phyloP scores from a whole-genome alignment of 2,329 filamentous ascomycete species.

The Phoma sp. region DNA sequence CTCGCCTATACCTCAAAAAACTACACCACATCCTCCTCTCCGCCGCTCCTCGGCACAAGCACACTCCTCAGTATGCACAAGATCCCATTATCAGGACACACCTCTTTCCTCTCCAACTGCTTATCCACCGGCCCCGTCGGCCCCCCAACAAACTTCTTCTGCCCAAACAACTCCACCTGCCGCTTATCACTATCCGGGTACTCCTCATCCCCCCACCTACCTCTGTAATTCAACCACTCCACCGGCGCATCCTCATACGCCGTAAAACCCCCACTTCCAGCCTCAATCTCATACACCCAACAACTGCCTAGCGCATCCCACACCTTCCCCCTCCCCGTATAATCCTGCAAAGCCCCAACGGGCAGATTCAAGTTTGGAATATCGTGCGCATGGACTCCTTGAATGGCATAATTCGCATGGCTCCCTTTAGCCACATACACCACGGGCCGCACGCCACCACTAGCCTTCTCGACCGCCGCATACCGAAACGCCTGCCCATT shows the following conservation, averaged over 20 bases:
- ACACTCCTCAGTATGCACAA: constrained; percentile 54
- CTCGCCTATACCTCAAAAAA: neutral
- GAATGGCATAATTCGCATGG: constrained; percentile 69
- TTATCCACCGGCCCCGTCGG: constrained; percentile 69
- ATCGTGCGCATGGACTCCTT: constrained; percentile 66
- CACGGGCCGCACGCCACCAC: constrained; percentile 62
- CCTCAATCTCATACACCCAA: constrained; percentile 63
- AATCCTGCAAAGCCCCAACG: constrained; percentile 57
- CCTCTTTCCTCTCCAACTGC: constrained; percentile 59
- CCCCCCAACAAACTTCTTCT: constrained; percentile 60
- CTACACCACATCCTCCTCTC: neutral
- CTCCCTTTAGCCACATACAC: constrained; percentile 66
- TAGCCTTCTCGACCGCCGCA: constrained; percentile 59
- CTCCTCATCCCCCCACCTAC: constrained; percentile 68
- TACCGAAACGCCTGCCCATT: constrained; percentile 70
- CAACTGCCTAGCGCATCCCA: constrained; percentile 67
- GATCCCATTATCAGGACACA: constrained; percentile 62
- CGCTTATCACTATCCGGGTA: constrained; percentile 60
- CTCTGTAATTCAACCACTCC: constrained; percentile 63
- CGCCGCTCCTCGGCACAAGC: constrained; percentile 37
- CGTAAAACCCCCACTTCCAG: constrained; percentile 50
- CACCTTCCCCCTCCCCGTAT: constrained; percentile 61
- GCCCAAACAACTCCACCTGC: constrained; percentile 54
- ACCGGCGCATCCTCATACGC: constrained; percentile 58
- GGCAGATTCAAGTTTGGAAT: constrained; percentile 67